Base-by-base conservation (phyloP, 805 yeast species). In the Saccharomycopsis sp. region DNA sequence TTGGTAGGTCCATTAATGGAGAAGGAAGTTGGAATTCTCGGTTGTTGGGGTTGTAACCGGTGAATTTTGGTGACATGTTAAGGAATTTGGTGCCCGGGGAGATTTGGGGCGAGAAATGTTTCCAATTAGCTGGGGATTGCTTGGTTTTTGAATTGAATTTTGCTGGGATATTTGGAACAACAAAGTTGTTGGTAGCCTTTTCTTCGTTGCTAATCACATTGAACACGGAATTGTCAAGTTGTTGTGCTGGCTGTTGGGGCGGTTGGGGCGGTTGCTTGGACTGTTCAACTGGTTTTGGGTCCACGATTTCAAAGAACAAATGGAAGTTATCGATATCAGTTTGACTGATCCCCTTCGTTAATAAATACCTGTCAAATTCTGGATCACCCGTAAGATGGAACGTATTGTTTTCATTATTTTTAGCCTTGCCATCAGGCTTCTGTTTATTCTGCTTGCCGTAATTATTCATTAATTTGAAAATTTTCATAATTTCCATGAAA, bases 401-500 rank as follows among this genome's bases (percentile, higher is more conserved):
- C n/a, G n/a, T n/a, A n/a, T n/a, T n/a, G 28, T 42, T 37, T 8
- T 19, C 31, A n/a, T 16, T 22, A 22, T 19, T 13, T 5, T 39
- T 44, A n/a, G 26, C 17, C 11, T 33, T 36, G 32, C 19, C 24
- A 20, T 38, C 40, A 19, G 23, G 22, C 14, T 39, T 32, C 11
- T 17, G 13, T 21, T 34, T 35, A 23, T 37, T 26, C 16, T 39
- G 6, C 23, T 35, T 35, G 16, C 43, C 40, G 24, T 29, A 48
- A 14, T 16, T 27, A 11, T 40, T 27, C 52, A 48, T 42, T 11
- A 43, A 37, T 37, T 47, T 50, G 44, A 50, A 50, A 11, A 50
- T 40, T 26, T 41, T 41, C 48, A 50, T 47, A 17, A 47, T 37
- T 33, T 50, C 47, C 8, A 38, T 67, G 53, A 79, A 79, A 51